These are phyloP conservation scores for Ambrosiella xylebori DNA, from an alignment of 2,329 filamentous ascomycete genomes.

Conservation along the genomic window DNA sequence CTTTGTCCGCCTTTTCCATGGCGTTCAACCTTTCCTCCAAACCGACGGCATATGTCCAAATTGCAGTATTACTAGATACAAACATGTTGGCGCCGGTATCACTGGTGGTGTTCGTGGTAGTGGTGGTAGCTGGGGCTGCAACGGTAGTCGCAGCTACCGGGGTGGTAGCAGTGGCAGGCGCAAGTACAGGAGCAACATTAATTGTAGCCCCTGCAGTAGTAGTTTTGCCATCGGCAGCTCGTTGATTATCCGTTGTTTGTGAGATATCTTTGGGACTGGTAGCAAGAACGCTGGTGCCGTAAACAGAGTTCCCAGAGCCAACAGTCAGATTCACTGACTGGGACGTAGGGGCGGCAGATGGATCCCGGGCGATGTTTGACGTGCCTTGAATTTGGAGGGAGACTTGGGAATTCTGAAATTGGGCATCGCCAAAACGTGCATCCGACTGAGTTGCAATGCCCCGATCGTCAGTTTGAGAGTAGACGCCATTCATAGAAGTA, in stretches of 20 bases:
- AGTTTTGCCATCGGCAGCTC: neutral
- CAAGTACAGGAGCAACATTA: neutral
- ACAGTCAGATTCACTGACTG: neutral
- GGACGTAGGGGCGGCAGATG: conserved; percentile 22
- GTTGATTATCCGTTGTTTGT: conserved; percentile 28
- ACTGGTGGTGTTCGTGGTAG: conserved; percentile 19
- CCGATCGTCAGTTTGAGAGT: conserved; percentile 30
- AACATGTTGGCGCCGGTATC: conserved; percentile 53
- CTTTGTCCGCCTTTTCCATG: conserved; percentile 25
- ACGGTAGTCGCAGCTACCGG: conserved; percentile 8
- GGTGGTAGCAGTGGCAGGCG: conserved; percentile 17
- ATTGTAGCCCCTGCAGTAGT: conserved; percentile 14
- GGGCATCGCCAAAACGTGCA: conserved; percentile 1
- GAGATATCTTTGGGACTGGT: conserved; percentile 64
- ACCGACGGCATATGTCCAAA: conserved; percentile 57
- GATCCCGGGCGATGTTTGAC: conserved; percentile 14
- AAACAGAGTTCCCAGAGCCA: conserved; percentile 38
- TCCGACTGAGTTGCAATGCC: conserved; percentile 22
- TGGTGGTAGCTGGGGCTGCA: neutral
- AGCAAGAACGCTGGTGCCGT: conserved; percentile 56
- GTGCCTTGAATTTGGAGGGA: conserved; percentile 11
- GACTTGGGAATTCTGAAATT: conserved; percentile 8
- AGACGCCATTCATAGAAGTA: conserved; percentile 31
- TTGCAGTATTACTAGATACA: conserved; percentile 36
- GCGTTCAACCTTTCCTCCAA: conserved; percentile 44